Percentiles rank a stretch among this genome's conserved stretches.
These are phyloP conservation scores for Magnusiomyces sp. DNA, from an alignment of 1,139 yeast species.

Conservation along the genomic window DNA sequence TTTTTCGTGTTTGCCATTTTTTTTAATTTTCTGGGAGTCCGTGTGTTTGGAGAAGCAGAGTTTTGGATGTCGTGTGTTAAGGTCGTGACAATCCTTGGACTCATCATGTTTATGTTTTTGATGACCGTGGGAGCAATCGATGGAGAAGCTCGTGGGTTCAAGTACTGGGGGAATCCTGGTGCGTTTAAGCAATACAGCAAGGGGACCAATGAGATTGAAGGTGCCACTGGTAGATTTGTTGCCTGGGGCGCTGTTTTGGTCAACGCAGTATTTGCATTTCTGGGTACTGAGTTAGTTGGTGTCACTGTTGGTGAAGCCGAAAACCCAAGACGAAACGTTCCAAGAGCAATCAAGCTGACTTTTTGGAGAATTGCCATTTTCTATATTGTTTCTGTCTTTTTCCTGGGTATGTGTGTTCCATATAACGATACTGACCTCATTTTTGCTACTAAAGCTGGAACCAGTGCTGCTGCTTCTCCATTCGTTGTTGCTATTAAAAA, in stretches of 20 bases:
- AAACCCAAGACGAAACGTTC: constrained; percentile 66
- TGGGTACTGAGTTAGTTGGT: constrained; percentile 73
- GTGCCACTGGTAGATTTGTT: constrained; percentile 48
- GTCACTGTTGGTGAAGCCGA: constrained; percentile 58
- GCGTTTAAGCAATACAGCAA: constrained; percentile 43
- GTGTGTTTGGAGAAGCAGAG: constrained; percentile 57
- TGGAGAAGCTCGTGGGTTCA: constrained; percentile 54
- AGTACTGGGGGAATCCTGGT: constrained; percentile 59
- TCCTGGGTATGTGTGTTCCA: constrained; percentile 42
- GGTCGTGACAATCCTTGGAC: constrained; percentile 65
- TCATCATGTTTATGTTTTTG: constrained; percentile 54
- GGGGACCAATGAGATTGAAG: constrained; percentile 24
- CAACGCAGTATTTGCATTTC: constrained; percentile 40
- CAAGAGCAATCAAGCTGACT: constrained; percentile 71
- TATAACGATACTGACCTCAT: constrained; percentile 31
- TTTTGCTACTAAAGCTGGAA: constrained; percentile 15
- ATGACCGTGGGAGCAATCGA: constrained; percentile 66
- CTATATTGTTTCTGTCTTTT: constrained; percentile 40
- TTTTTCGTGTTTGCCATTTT: constrained; percentile 48
- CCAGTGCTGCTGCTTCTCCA: constrained; percentile 66
- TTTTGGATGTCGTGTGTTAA: constrained; percentile 62
- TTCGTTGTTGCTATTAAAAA: constrained; percentile 54
- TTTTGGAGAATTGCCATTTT: constrained; percentile 56
- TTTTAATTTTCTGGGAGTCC: constrained; percentile 55
- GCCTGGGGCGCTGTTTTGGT: constrained; percentile 60